Base-by-base conservation (phyloP, 306 rosid species). In the Vigna trinervia region DNA sequence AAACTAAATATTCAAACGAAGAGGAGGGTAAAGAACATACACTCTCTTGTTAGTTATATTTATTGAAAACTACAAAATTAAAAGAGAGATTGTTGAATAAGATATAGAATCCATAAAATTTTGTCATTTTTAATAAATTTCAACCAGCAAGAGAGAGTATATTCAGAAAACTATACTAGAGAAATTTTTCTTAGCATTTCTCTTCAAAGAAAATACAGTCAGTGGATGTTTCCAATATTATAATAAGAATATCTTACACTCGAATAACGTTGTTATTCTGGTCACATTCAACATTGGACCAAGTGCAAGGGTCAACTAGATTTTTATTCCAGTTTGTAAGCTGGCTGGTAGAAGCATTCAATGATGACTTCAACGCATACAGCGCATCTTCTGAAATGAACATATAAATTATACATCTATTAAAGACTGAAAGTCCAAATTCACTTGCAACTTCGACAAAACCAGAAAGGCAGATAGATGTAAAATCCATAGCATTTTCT, bases 301-400 rank as follows among this genome's bases (percentile, higher is more conserved):
- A 94, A 62, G 97, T 90, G 81, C 98, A 94, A 22, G 98, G 98
- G 73, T 82, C 87, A 23, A 91, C 97, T 89, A 84, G 91, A 81
- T 87, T 56, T 68, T 30, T 81, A 76, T 87, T 91, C 97, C 97
- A 91, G 83, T 90, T 92, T 61, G 71, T 63, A 84, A 94, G 98
- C 84, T 90, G 93, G 80, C 20, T 66, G 11, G 78, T 8, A 26
- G 98, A 85, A 73, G 88, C 90, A 79, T 87, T 88, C 85, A 91
- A 41, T 58, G 93, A 83, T 14, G 0, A 53, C 77, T 39, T 90
- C 90, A 91, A 72, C 28, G 93, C 82, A 89, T 0, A 81, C 15
- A 94, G 88, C 22, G 96, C 98, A 50, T 88, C 90, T 54, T 90
- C 97, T 94, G 91, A 67, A 86, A 78, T 71, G 26, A 85, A 71